Evolutionary conservation across 768 basidiomycete genomes (phyloP).

Genomic region (Termitomyces heimii): DNA sequence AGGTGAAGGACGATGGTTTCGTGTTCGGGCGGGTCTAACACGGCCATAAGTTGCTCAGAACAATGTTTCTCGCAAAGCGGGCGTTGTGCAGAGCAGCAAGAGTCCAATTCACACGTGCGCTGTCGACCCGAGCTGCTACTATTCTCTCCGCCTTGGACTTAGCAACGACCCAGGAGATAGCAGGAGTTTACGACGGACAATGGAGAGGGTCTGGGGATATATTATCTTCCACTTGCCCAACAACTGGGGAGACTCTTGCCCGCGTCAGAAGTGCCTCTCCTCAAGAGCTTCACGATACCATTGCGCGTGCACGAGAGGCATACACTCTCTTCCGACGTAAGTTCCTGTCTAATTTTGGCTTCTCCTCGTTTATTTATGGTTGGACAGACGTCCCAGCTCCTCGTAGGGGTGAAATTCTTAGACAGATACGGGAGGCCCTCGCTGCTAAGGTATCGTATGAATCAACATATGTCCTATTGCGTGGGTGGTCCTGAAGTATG

Average conservation of each 20-base stretch:
- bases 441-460: constrained; percentile 55
- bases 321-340: constrained; percentile 57
- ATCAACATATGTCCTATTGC: no score
- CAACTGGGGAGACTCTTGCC: constrained; percentile 83
- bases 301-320: constrained; percentile 72
- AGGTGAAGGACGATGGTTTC: background rate
- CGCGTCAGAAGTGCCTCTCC: constrained; percentile 68
- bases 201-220: constrained; percentile 78
- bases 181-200: constrained; percentile 77
- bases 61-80: constrained; percentile 23
- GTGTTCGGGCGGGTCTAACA: constrained; percentile 1
- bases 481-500: background rate
- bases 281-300: constrained; percentile 61
- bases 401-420: constrained; percentile 78
- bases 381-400: constrained; percentile 68
- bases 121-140: constrained; percentile 67
- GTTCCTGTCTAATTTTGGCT: constrained; percentile 7
- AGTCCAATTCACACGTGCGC: constrained; percentile 29
- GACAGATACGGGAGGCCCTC: constrained; percentile 83
- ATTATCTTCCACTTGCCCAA: constrained; percentile 69
- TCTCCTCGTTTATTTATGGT: constrained; percentile 1
- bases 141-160: constrained; percentile 65
- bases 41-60: background rate
- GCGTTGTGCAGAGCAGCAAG: constrained; percentile 10
- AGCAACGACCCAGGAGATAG: constrained; percentile 45